Evolutionary conservation across 164 flowering plant species (phyloP), one percentile per base, ranked within the genome.

Genomic region (Umbilicus rupestris): DNA sequence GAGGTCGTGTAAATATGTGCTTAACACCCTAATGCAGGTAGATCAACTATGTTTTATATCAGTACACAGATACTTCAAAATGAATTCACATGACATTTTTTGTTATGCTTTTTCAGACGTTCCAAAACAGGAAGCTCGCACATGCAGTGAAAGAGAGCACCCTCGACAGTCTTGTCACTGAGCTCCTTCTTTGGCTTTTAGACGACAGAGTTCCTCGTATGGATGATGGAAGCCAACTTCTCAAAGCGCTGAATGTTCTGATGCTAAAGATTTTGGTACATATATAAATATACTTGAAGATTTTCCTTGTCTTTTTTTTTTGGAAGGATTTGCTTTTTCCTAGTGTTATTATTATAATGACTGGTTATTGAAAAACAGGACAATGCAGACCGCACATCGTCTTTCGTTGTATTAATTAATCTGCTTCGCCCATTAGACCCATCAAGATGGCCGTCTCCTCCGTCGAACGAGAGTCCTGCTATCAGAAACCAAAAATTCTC

Each of bases 11-110:
- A 95, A 95, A 88, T 95, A 95, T 76, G 99, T 92, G 45, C 75
- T 95, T 49, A 95, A 95, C 77, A 95, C 97, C 14, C 88, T 95
- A 19, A 90, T 95, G 99, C 99, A 92, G 92, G 99, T 88, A 71
- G 22, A 7, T 47, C 1, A 31, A 24, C n/a, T 39, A 44, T 19
- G 60, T 16, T 57, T 26, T 16, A 26, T 67, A 29, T 10, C 15
- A 22, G 14, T 52, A 9, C 58, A 52, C 44, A 3, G 58, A 52
- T 26, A 2, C 9, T 52, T 52, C 14, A 8, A 9, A 50, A 26
- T 52, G 11, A 10, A 7, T 26, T 52, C 30, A 20, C 28, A 22
- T 52, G 29, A 9, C 24, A 9, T 22, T 52, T 10, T 22, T 52
- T 66, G 39, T 71, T 60, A 22, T 22, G 39, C 70, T 73, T 69